phyloP scores from a whole-genome alignment of 2,329 filamentous ascomycete genomes.

The Alternaria rosae region DNA sequence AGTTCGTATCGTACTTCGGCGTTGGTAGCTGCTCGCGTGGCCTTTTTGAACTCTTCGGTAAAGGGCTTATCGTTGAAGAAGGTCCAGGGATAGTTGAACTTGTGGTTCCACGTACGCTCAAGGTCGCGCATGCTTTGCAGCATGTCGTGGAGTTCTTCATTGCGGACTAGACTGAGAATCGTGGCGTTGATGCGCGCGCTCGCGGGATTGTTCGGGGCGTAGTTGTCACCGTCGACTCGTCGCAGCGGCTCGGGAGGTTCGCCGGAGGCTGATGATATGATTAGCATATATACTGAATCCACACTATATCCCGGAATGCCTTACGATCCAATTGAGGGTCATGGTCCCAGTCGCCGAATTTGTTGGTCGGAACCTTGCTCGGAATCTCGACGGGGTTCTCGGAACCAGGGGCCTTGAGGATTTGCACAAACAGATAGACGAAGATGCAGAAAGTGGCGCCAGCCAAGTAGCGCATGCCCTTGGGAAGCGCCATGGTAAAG shows the following conservation, averaged over 20 bases:
- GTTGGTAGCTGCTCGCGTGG: constrained; percentile 82
- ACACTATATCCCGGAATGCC: constrained; percentile 38
- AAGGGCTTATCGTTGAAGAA: constrained; percentile 99
- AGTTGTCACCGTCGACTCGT: constrained; percentile 74
- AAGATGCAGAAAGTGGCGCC: constrained; percentile 75
- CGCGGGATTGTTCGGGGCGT: constrained; percentile 76
- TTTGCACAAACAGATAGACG: constrained; percentile 79
- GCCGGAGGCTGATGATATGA: constrained; percentile 68
- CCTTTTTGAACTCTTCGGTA: constrained; percentile 87
- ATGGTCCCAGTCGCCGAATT: constrained; percentile 68
- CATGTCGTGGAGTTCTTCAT: constrained; percentile 85
- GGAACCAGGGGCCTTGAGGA: constrained; percentile 68
- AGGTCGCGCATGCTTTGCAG: constrained; percentile 88
- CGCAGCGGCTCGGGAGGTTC: constrained; percentile 82
- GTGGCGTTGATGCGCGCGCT: constrained; percentile 92
- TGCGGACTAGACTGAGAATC: constrained; percentile 88
- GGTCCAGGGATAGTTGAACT: constrained; percentile 99
- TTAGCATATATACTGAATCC: neutral
- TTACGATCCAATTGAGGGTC: constrained; percentile 90
- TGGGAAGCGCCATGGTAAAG: constrained; percentile 78
- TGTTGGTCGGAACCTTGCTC: constrained; percentile 45
- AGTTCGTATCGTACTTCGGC: constrained; percentile 86
- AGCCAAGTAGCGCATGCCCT: constrained; percentile 81
- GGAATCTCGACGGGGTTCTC: constrained; percentile 53
- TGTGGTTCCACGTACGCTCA: constrained; percentile 94